Conservation (phyloP, 176 grass and related monocot species). For the Chloris gayana region DNA sequence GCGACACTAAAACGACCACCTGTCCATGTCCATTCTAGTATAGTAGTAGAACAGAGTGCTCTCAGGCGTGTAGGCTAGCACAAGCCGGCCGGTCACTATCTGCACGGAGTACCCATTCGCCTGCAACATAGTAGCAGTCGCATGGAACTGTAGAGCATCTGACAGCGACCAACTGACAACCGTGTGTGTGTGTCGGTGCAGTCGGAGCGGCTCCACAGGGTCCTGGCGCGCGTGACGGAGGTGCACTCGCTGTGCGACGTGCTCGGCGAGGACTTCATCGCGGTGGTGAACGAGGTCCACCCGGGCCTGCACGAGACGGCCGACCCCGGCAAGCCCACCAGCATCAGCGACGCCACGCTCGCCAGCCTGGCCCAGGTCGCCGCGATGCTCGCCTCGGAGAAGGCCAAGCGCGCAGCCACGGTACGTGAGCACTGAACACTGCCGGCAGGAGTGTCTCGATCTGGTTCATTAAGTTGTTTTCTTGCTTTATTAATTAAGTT, state of each 20-base stretch:
- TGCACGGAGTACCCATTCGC: not conserved
- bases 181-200: not conserved
- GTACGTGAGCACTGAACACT: no score
- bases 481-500: no score
- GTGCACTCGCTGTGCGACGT: slow-evolving; percentile 66
- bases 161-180: not conserved
- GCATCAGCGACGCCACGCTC: slow-evolving; percentile 67
- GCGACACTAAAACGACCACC: not conserved
- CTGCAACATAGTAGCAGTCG: not conserved
- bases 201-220: slow-evolving; percentile 50
- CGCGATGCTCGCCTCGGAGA: slow-evolving; percentile 53
- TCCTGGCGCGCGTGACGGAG: slow-evolving; percentile 60
- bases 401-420: slow-evolving; percentile 44
- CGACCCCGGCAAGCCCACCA: slow-evolving; percentile 57
- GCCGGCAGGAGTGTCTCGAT: no score
- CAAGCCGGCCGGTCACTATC: not conserved
- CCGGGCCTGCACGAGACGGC: slow-evolving; percentile 56
- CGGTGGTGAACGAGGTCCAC: slow-evolving; percentile 59
- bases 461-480: no score
- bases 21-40: no score
- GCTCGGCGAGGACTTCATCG: slow-evolving; percentile 64
- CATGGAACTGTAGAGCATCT: no score
- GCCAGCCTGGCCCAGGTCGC: slow-evolving; percentile 52
- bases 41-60: not conserved
- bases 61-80: not conserved